Base-by-base conservation (phyloP, 352 stramenopile genomes). In the Pythium aristosporum region DNA sequence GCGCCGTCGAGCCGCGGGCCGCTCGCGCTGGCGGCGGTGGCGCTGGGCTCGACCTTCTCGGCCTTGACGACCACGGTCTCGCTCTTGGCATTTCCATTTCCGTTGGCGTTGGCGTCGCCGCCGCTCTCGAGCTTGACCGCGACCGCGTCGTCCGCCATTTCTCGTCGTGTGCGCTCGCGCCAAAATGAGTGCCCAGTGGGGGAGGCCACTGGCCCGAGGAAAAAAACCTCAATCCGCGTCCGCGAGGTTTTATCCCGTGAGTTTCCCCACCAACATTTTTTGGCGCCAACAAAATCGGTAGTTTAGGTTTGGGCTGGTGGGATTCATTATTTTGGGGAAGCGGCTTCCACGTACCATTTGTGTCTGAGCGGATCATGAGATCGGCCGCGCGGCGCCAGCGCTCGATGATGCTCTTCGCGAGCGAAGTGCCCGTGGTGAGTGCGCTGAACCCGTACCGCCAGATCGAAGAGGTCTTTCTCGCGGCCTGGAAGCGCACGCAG, bases 391-490 rank as follows among this genome's bases (percentile, higher is more conserved):
- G 42, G n/a, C 63, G 63, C 42, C 58, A 44, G 56, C 61, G 67
- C 18, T 72, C 67, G 46, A 90, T 95, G 60, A 80, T 94, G 77
- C 63, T 95, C 64, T 95, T 92, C 66, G 87, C 87, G 52, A 94
- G 85, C 70, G 87, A 95, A 53, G 85, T 95, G 74, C 82, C 87
- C 5, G 85, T 94, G 23, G 84, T 95, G 57, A 85, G 77, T 60
- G 87, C 83, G 11, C 41, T 92, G 57, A 94, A 95, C 63, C 85
- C 82, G 57, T 95, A 86, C 69, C 85, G 87, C 47, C 79, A 86
- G 67, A 88, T 95, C 65, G 86, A 92, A 48, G 85, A 95, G 50
- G 78, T 94, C 12, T 94, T 95, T 58, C 61, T 94, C 21, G 73
- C 77, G 56, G 74, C 87, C 13, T 95, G 87, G 87, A 84, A 82